Conservation (phyloP, 441 rosid species). For the Manihot esculenta region DNA sequence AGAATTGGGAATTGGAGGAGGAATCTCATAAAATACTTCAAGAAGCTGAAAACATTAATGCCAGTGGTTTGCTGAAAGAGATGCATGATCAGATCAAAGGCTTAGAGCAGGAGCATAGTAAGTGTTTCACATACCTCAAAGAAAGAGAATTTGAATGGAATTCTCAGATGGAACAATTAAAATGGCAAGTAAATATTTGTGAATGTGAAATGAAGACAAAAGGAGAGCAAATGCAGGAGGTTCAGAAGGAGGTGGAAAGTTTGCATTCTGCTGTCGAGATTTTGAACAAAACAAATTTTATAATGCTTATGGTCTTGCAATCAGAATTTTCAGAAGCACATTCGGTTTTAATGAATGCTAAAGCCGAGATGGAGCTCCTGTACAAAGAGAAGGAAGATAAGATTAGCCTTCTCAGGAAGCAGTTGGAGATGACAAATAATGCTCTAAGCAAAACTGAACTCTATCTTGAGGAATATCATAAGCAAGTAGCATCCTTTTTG, state of each 20-base stretch:
- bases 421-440: conserved; percentile 49
- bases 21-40: conserved; percentile 57
- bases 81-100: conserved; percentile 51
- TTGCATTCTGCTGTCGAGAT: conserved; percentile 30
- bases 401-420: conserved; percentile 39
- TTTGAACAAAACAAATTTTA: not conserved
- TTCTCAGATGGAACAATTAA: conserved; percentile 46
- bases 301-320: conserved; percentile 50
- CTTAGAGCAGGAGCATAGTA: conserved; percentile 57
- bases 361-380: conserved; percentile 29
- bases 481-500: conserved; percentile 15
- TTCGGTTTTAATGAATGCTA: conserved; percentile 39
- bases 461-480: not conserved
- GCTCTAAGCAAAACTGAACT: conserved; percentile 25
- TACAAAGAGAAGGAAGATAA: conserved; percentile 42
- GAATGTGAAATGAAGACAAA: conserved; percentile 45
- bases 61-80: not conserved
- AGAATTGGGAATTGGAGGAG: conserved; percentile 59
- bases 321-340: conserved; percentile 55
- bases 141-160: conserved; percentile 75
- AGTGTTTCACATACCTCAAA: conserved; percentile 49
- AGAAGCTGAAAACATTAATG: conserved; percentile 47
- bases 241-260: conserved; percentile 49
- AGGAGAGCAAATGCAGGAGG: conserved; percentile 37
- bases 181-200: conserved; percentile 37